Percentiles rank a stretch among this genome's conserved stretches.
Evolutionary conservation across 1,284 basidiomycete genomes (phyloP).

Genomic region (Kalmanozyma brasiliensis): DNA sequence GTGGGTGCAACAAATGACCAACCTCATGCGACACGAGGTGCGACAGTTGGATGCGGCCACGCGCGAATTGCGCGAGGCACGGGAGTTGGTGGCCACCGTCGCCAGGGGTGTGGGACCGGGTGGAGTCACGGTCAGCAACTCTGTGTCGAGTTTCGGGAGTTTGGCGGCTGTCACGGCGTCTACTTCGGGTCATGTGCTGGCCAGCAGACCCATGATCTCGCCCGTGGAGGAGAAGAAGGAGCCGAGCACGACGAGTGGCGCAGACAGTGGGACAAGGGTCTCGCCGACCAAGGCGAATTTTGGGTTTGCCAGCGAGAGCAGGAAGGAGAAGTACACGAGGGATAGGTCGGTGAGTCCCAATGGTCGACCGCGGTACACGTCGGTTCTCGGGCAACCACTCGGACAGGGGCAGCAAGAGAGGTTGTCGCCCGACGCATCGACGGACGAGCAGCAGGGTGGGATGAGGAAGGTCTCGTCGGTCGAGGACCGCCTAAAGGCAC

Average conservation of each 20-base stretch:
- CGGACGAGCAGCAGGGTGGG: constrained; percentile 1
- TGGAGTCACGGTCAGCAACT: constrained; percentile 6
- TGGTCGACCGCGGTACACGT: constrained; percentile 54
- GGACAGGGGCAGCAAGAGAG: constrained; percentile 14
- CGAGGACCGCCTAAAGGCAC: constrained; percentile 54
- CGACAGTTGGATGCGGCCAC: constrained; percentile 61
- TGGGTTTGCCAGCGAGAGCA: constrained; percentile 33
- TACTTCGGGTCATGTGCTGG: constrained; percentile 17
- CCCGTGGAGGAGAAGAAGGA: constrained; percentile 7
- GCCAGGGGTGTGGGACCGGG: constrained; percentile 12
- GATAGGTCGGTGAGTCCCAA: constrained; percentile 43
- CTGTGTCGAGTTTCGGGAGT: constrained; percentile 27
- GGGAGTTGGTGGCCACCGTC: constrained; percentile 49
- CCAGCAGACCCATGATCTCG: no score
- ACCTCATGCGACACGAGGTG: constrained; percentile 66
- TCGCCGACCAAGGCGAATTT: constrained; percentile 41
- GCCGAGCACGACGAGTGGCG: constrained; percentile 46
- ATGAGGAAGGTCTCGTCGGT: constrained; percentile 36
- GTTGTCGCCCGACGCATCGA: constrained; percentile 29
- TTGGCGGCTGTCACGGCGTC: constrained; percentile 23
- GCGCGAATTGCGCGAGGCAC: constrained; percentile 50
- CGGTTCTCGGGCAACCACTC: constrained; percentile 55
- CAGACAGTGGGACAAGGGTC: constrained; percentile 32
- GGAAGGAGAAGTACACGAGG: constrained; percentile 4
- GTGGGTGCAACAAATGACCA: constrained; percentile 63